Evolutionary conservation across 352 stramenopile genomes (phyloP), one percentile per base, ranked within the genome.

Genomic region (Globisporangium orthogonon): DNA sequence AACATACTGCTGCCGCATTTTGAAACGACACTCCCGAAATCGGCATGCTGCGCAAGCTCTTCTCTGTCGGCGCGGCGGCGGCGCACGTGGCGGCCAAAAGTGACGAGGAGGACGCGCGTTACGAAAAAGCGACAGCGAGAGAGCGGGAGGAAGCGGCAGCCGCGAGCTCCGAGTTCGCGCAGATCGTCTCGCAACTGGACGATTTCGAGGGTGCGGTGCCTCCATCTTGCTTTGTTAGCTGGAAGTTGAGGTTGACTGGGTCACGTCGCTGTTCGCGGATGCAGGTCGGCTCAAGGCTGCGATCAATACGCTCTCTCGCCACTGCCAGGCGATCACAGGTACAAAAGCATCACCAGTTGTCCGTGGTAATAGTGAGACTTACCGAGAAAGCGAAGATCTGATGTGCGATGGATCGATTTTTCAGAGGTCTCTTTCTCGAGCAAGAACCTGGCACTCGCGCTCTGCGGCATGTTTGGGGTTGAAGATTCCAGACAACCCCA

Each of bases 251-350:
- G 31, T 7, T 37, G 31, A 37, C 31, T 37, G 31, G 31, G 6
- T 37, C 50, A 37, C 44, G 1, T 29, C 4, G 17, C 3, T 28
- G 14, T 15, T 28, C 29, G 30, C 28, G 48, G 3, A 28, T 29
- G 5, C 52, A 86, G 76, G 63, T 28, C 60, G 63, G 0, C 35
- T 86, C 17, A 76, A 74, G 33, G 61, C 64, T 44, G 66, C 60
- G 48, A 69, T 74, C 58, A 80, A 71, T 53, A 64, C 71, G 40
- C 59, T 84, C 6, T 78, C 75, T 30, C 74, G 73, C 28, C 76
- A 87, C 49, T 81, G 73, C 50, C 66, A 86, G 56, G 74, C 71
- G 23, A 77, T 85, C 59, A 70, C 66, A 53, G 76, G 76, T 85
- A 69, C n/a, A 29, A 18, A 43, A n/a, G 10, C 49, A 31, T 14